Conservation (phyloP, 1,139 yeast genomes). For the Zygotorulaspora mrakii region DNA sequence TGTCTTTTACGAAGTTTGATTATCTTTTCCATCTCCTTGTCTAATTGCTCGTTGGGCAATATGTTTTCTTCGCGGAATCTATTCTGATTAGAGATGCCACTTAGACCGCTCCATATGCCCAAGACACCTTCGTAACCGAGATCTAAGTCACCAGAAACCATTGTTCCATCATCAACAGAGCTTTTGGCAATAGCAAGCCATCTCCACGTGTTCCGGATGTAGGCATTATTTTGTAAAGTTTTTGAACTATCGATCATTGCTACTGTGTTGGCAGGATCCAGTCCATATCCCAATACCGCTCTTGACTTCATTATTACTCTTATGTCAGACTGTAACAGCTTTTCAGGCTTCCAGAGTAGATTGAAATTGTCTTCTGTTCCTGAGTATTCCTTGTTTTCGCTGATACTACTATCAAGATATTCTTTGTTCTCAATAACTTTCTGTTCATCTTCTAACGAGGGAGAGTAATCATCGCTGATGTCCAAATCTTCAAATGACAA, state of each 20-base stretch:
- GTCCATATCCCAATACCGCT: constrained; percentile 70
- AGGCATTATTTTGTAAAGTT: constrained; percentile 52
- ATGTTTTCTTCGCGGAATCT: constrained; percentile 42
- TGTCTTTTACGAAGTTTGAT: constrained; percentile 32
- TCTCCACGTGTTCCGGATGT: constrained; percentile 78
- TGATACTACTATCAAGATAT: constrained; percentile 35
- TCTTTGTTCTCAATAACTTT: constrained; percentile 25
- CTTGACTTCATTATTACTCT: constrained; percentile 64
- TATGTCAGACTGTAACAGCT: constrained; percentile 55
- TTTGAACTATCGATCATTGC: constrained; percentile 53
- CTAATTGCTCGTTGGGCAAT: constrained; percentile 45
- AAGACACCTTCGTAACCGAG: constrained; percentile 83
- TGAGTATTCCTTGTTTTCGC: constrained; percentile 21
- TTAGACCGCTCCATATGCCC: constrained; percentile 85
- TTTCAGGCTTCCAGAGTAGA: constrained; percentile 35
- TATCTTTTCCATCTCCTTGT: constrained; percentile 43
- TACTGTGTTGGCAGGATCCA: constrained; percentile 64
- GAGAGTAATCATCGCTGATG: constrained; percentile 29
- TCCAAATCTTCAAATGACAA: constrained; percentile 36
- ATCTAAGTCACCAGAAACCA: constrained; percentile 66
- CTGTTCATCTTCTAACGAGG: constrained; percentile 14
- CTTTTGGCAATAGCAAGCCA: constrained; percentile 76
- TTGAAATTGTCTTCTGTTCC: constrained; percentile 25
- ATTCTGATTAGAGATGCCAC: constrained; percentile 56
- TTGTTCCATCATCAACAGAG: constrained; percentile 63